These are phyloP conservation scores for Globisporangium iwayamae DNA, from an alignment of 352 stramenopile genomes.

Conservation along the genomic window DNA sequence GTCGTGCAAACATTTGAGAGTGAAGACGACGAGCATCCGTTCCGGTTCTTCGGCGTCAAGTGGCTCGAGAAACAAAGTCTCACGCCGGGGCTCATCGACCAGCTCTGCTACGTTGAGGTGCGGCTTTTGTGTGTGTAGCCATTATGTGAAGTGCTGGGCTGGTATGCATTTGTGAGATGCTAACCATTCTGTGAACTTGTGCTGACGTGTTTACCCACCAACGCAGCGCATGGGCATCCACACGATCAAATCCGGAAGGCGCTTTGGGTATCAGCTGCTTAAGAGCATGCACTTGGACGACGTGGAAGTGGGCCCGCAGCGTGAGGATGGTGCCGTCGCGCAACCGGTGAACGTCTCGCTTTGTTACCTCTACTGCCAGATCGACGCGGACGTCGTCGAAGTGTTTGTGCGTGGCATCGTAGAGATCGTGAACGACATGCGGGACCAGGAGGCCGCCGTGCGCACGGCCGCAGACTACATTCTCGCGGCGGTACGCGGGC, in stretches of 20 bases:
- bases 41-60: constrained; percentile 60
- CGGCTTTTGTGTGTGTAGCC: constrained; percentile 3
- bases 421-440: constrained; percentile 27
- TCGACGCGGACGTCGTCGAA: constrained; percentile 35
- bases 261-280: constrained; percentile 58
- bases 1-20: constrained; percentile 47
- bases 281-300: constrained; percentile 51
- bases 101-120: constrained; percentile 60
- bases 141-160: background rate
- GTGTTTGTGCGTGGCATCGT: constrained; percentile 61
- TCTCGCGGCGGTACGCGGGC: constrained; percentile 34
- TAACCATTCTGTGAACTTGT: background rate
- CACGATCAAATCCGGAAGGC: constrained; percentile 23
- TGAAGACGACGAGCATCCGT: constrained; percentile 26
- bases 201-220: too few relatives aligned
- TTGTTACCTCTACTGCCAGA: constrained; percentile 62
- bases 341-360: constrained; percentile 48
- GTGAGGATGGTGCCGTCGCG: constrained; percentile 6
- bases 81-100: constrained; percentile 30
- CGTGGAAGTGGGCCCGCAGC: background rate
- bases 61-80: constrained; percentile 43
- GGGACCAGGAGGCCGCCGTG: constrained; percentile 20
- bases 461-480: constrained; percentile 31
- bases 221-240: constrained; percentile 32
- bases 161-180: background rate